A percentile compares a stretch with the other conserved stretches of the same genome.
Evolutionary conservation across 495 filamentous ascomycete species (phyloP).

Genomic region (Daldinia decipiens): DNA sequence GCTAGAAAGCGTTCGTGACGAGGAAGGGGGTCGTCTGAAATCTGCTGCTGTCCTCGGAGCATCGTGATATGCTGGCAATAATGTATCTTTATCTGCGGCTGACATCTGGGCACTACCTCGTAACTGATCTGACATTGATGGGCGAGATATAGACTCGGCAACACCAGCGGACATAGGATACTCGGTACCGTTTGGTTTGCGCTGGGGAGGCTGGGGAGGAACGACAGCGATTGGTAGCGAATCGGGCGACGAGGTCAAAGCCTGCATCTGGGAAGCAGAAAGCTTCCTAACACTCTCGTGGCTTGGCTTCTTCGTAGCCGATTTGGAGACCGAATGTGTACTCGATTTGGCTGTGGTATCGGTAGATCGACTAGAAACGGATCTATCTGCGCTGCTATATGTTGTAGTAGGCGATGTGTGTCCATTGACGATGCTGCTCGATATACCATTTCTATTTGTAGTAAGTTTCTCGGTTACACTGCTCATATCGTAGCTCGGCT

Average conservation of each 20-base stretch:
- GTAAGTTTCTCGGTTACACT: conserved; percentile 5
- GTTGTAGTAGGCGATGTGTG: conserved; percentile 14
- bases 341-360: conserved; percentile 34
- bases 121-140: conserved; percentile 48
- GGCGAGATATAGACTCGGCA: conserved; percentile 47
- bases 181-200: conserved; percentile 46
- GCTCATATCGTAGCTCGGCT: not conserved
- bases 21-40: conserved; percentile 43
- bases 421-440: conserved; percentile 18
- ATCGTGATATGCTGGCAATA: conserved; percentile 12
- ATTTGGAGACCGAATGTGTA: conserved; percentile 36
- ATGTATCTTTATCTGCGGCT: conserved; percentile 4
- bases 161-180: conserved; percentile 51
- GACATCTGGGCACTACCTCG: conserved; percentile 29
- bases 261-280: conserved; percentile 65
- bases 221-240: conserved; percentile 58
- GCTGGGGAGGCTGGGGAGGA: conserved; percentile 32
- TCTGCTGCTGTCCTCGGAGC: conserved; percentile 43
- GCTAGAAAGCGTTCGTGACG: conserved; percentile 56
- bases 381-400: conserved; percentile 4
- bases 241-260: conserved; percentile 63
- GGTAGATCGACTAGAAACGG: conserved; percentile 11
- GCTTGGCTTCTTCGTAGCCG: conserved; percentile 49
- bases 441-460: conserved; percentile 11
- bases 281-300: conserved; percentile 61